Evolutionary conservation across 495 filamentous ascomycete genomes (phyloP).

Genomic region (Mycothermus thermophilus): DNA sequence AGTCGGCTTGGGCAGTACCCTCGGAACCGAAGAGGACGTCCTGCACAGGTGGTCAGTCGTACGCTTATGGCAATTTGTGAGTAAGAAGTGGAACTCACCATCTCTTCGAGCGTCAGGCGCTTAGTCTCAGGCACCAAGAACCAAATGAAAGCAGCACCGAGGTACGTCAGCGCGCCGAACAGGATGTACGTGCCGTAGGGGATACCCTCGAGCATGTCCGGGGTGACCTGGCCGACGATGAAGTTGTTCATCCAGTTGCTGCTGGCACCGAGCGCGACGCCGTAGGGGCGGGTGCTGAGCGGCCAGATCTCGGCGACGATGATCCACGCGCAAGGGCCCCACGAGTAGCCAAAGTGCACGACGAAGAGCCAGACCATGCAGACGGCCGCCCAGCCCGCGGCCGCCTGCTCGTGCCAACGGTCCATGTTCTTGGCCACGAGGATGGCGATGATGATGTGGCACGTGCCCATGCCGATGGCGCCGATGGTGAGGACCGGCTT

Average conservation of each 20-base stretch:
- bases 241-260: constrained; percentile 43
- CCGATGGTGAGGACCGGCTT: constrained; percentile 45
- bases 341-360: constrained; percentile 65
- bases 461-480: constrained; percentile 44
- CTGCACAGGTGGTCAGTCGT: constrained; percentile 28
- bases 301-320: constrained; percentile 68
- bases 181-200: constrained; percentile 70
- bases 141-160: constrained; percentile 58
- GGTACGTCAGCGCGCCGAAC: constrained; percentile 56
- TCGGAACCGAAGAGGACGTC: constrained; percentile 66
- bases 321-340: constrained; percentile 61
- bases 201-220: constrained; percentile 56
- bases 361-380: constrained; percentile 76
- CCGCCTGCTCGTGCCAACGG: constrained; percentile 42
- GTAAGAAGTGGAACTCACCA: constrained; percentile 28
- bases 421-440: constrained; percentile 53
- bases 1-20: constrained; percentile 54
- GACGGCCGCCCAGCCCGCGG: constrained; percentile 64
- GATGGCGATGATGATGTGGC: constrained; percentile 59
- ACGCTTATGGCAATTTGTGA: too few relatives aligned
- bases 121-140: constrained; percentile 68
- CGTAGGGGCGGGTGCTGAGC: constrained; percentile 55
- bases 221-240: constrained; percentile 59
- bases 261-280: constrained; percentile 55
- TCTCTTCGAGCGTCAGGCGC: constrained; percentile 43